Evolutionary conservation across 257 asterid genomes (phyloP).

Genomic region (Fraxinus excelsior): DNA sequence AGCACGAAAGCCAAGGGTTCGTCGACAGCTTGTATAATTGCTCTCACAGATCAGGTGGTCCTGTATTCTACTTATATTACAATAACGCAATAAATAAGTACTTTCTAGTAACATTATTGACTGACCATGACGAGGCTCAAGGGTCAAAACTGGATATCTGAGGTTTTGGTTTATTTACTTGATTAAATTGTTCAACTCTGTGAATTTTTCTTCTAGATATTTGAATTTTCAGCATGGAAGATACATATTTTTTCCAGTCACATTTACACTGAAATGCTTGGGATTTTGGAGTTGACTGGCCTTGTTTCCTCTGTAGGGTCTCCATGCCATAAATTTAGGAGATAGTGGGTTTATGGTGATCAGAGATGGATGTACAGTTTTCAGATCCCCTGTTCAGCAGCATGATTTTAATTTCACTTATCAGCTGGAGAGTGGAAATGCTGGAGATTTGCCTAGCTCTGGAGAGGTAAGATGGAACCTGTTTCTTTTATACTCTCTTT

Average conservation of each 20-base stretch:
- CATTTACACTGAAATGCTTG: not conserved
- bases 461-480: constrained; percentile 67
- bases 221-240: not conserved
- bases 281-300: not conserved
- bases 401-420: constrained; percentile 93
- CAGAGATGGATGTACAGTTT: constrained; percentile 80
- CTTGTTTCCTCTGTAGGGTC: constrained; percentile 53
- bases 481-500: constrained; percentile 1
- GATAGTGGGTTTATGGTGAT: constrained; percentile 97
- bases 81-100: not conserved
- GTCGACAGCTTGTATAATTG: constrained; percentile 93
- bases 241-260: not conserved
- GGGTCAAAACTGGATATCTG: not conserved
- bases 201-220: not conserved
- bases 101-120: not conserved
- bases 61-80: not conserved
- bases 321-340: constrained; percentile 87
- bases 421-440: constrained; percentile 81
- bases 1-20: constrained; percentile 81
- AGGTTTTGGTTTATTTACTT: constrained; percentile 1
- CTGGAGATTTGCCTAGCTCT: constrained; percentile 89
- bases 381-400: constrained; percentile 90
- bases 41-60: constrained; percentile 82
- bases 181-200: not conserved
- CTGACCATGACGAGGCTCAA: not conserved